These are phyloP conservation scores for Tolypocladium amazonense DNA, from an alignment of 2,329 filamentous ascomycete species.

Conservation along the genomic window DNA sequence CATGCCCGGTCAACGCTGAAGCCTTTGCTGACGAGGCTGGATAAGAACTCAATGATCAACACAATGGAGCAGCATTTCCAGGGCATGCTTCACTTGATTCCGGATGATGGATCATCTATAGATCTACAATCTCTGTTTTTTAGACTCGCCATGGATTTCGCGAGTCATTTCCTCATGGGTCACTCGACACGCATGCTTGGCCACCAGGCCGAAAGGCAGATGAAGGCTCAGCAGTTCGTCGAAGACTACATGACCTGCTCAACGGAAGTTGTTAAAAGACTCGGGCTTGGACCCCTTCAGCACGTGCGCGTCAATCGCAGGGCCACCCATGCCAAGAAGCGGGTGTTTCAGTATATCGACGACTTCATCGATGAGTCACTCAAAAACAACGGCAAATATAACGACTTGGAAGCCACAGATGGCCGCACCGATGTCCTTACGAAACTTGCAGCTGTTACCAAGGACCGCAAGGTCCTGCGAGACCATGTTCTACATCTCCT, in stretches of 20 bases:
- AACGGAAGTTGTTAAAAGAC: conserved; percentile 18
- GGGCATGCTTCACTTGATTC: conserved; percentile 25
- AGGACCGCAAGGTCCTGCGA: conserved; percentile 27
- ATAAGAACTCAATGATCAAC: conserved; percentile 14
- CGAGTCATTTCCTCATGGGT: conserved; percentile 37
- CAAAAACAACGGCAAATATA: conserved; percentile 6
- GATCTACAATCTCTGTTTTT: conserved; percentile 37
- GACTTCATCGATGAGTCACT: conserved; percentile 29
- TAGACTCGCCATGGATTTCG: conserved; percentile 33
- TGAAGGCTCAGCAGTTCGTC: conserved; percentile 23
- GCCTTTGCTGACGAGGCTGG: conserved; percentile 21
- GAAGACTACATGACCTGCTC: conserved; percentile 23
- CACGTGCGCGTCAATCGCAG: conserved; percentile 14
- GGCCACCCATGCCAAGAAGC: conserved; percentile 16
- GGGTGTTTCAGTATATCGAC: conserved; percentile 28
- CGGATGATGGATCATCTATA: conserved; percentile 11
- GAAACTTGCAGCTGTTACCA: conserved; percentile 34
- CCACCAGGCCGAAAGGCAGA: conserved; percentile 3
- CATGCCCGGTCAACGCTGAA: conserved; percentile 27
- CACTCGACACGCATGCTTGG: conserved; percentile 13
- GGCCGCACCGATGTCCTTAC: conserved; percentile 35
- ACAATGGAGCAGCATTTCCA: conserved; percentile 24
- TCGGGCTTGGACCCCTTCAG: conserved; percentile 21
- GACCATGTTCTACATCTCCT: conserved; percentile 33
- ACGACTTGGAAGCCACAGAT: conserved; percentile 8